Evolutionary conservation across 2,329 filamentous ascomycete genomes (phyloP), one percentile per base, ranked within the genome.

Genomic region (Phialophora expanda): DNA sequence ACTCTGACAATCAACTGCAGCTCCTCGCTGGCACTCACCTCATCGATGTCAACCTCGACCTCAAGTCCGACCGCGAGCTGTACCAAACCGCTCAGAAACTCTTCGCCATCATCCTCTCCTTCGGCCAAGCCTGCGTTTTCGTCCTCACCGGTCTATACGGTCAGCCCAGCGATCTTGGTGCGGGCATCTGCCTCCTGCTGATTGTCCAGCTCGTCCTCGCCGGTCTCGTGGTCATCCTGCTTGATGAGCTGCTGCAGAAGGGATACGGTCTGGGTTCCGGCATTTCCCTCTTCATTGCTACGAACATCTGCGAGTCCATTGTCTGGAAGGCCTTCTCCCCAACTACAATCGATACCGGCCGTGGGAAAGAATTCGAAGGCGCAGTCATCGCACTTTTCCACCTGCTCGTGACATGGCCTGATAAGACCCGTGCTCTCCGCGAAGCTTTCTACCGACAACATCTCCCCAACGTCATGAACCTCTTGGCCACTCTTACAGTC

Each of bases 61-160:
- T 98, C 82, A 99, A 99, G 87, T 95, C 94, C 81, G 95, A 99
- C 83, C 95, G 95, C 82, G 95, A 99, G 86, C 89, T 99, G 72
- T 99, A 99, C 88, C 95, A 99, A 86, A 99, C 94, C 71, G 95
- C 96, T 64, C 95, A 99, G 87, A 99, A 99, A 86, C 90, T 97
- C 72, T 94, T 97, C 76, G 95, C 95, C 74, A 96, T 99, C 78
- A 96, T 99, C 78, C 87, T 99, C 74, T 96, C 94, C 71, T 95
- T 97, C 81, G 95, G 95, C 74, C 96, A 97, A 79, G 94, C 93
- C 76, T 97, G 93, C 75, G 95, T 99, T 76, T 98, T 96, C 82
- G 95, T 99, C 78, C 91, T 99, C 82, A 97, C 93, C 75, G 93
- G 93, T 78, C 93, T 98, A 76, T 99, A 99, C 80, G 95, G 95